Base-by-base conservation (phyloP, 495 filamentous ascomycete genomes). In the Aspergillus saccharolyticus region DNA sequence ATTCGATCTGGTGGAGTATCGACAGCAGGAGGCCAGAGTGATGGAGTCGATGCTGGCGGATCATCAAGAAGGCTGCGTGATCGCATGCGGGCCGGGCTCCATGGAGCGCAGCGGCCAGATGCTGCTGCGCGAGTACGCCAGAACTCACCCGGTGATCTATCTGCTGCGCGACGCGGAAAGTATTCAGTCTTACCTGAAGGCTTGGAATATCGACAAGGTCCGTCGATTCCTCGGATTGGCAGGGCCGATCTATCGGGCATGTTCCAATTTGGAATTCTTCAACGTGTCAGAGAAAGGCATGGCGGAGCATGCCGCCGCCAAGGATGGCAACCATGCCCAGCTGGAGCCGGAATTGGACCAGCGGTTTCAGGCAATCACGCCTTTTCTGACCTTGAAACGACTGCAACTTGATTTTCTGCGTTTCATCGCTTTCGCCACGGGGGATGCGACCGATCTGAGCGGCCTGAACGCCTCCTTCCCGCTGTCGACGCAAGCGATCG, bases 251-350 rank as follows among this genome's bases (percentile, higher is more conserved):
- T 87, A 74, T 63, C 74, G 80, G 54, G 70, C 70, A 18, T 90
- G 85, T 68, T 89, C 88, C 10, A 91, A 90, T 60, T 73, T 87
- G 30, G 88, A 90, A 65, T 91, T 86, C 61, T 91, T 86, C 74
- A 93, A 93, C 62, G 68, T 89, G n/a, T 71, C 72, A 3, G 65
- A 72, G 56, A 63, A 65, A 45, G 59, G 44, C 42, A 58, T 63
- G 18, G 53, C 62, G 4, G 65, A 70, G n/a, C 51, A 61, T n/a
- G 43, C 19, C 1, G 43, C 39, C n/a, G 24, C 19, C 18, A 69
- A 70, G 19, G 66, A 73, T 33, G 64, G 65, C 25, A 67, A 68
- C 17, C 49, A 70, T 3, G 39, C 60, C 8, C 66, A 67, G 7
- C 63, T 58, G 60, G 70, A 56, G 56, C 68, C 55, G 42, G 71